phyloP scores from a whole-genome alignment of 2,329 filamentous ascomycete species.

The Madurella fahalii region DNA sequence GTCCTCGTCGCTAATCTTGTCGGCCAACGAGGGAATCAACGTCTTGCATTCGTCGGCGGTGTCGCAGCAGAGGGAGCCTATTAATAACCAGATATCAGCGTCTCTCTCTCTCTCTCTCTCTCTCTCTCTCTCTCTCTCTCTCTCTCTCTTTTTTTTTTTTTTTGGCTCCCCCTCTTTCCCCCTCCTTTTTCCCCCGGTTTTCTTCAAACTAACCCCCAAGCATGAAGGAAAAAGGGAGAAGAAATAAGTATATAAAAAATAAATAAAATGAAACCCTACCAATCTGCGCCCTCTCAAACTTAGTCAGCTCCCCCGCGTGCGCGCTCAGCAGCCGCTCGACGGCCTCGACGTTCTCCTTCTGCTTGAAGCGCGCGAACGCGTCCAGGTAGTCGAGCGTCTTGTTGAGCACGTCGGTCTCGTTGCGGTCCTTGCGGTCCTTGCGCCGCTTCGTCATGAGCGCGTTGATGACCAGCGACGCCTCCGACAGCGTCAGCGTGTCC shows the following conservation, averaged over 20 bases:
- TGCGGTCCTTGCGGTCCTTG: slow-evolving; percentile 74
- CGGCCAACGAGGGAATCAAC: slow-evolving; percentile 79
- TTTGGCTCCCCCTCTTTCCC: too few relatives aligned
- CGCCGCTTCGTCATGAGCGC: slow-evolving; percentile 78
- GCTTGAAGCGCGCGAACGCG: slow-evolving; percentile 91
- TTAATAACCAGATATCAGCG: neutral
- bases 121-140: too few relatives aligned
- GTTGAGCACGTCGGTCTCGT: slow-evolving; percentile 80
- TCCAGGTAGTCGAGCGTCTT: slow-evolving; percentile 93
- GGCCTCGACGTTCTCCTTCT: slow-evolving; percentile 91
- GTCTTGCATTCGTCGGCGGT: slow-evolving; percentile 94
- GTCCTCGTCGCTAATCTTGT: slow-evolving; percentile 88
- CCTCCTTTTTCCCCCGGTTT: too few relatives aligned
- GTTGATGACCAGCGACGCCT: slow-evolving; percentile 87
- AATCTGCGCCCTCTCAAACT: slow-evolving; percentile 90
- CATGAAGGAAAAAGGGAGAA: neutral
- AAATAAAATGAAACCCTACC: slow-evolving; percentile 56
- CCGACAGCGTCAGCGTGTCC: slow-evolving; percentile 85
- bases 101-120: too few relatives aligned
- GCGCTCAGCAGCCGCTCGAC: slow-evolving; percentile 81
- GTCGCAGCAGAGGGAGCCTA: slow-evolving; percentile 88
- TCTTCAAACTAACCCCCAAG: too few relatives aligned
- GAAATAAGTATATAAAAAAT: neutral
- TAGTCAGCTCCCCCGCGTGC: slow-evolving; percentile 68
- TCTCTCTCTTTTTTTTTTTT: too few relatives aligned